Evolutionary conservation across 495 filamentous ascomycete species (phyloP).

Genomic region (Aspergillus carlsbadensis): DNA sequence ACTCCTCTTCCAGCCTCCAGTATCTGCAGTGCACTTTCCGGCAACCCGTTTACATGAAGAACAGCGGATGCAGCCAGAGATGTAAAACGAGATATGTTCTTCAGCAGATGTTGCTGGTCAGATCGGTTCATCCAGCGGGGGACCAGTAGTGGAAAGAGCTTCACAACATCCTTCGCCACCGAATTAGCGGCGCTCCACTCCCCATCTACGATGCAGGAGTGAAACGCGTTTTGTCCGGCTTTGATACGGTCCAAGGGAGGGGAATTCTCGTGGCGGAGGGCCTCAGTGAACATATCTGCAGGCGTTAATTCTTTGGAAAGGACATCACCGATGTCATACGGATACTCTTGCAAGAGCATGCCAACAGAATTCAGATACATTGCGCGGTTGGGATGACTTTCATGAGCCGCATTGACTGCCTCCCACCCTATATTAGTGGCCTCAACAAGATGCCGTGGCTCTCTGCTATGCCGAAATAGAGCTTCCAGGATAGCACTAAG

Average conservation of each 20-base stretch:
- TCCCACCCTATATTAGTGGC: background rate
- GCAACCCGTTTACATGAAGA: background rate
- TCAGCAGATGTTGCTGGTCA: constrained; percentile 1
- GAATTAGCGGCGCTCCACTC: background rate
- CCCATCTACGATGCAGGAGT: background rate
- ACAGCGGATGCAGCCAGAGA: background rate
- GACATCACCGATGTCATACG: background rate
- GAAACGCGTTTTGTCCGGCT: background rate
- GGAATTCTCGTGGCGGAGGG: background rate
- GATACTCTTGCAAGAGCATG: background rate
- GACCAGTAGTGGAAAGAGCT: background rate
- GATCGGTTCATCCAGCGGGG: background rate
- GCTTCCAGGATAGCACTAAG: background rate
- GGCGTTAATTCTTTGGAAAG: background rate
- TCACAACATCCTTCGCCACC: background rate
- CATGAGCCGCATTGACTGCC: background rate
- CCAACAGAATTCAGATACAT: background rate
- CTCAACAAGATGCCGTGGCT: constrained; percentile 1
- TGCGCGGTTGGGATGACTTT: background rate
- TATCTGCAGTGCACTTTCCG: background rate
- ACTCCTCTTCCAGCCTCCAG: background rate
- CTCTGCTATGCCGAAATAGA: background rate
- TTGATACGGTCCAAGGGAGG: constrained; percentile 5
- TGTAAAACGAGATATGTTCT: background rate
- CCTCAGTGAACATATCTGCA: background rate